phyloP scores from a whole-genome alignment of 176 grass and related monocot genomes.

The Luzula sylvatica region DNA sequence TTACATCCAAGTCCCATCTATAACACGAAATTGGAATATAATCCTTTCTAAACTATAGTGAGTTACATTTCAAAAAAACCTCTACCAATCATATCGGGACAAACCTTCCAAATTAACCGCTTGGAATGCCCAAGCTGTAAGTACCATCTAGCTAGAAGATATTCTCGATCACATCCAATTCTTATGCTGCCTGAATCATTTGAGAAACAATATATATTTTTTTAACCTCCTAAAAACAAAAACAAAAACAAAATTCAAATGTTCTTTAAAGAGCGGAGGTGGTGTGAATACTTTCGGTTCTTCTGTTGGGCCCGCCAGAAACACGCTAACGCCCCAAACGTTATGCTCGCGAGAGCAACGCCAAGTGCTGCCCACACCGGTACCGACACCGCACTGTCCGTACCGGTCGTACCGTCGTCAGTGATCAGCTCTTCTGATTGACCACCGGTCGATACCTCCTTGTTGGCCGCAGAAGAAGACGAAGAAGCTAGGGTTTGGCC shows the following conservation, averaged over 20 bases:
- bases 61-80: background rate
- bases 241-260: conserved; percentile 66
- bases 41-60: conserved; percentile 1
- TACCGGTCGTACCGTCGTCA: conserved; percentile 20
- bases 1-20: conserved; percentile 3
- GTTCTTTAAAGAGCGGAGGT: conserved; percentile 94
- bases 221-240: conserved; percentile 42
- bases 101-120: conserved; percentile 14
- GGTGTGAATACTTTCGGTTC: conserved; percentile 97
- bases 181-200: conserved; percentile 78
- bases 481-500: conserved; percentile 52
- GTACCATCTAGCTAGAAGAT: conserved; percentile 5
- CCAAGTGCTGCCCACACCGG: conserved; percentile 75
- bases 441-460: conserved; percentile 10
- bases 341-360: conserved; percentile 60
- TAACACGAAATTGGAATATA: background rate
- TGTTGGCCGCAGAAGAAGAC: conserved; percentile 31
- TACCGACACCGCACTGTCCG: conserved; percentile 45
- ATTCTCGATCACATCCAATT: conserved; percentile 73
- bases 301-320: conserved; percentile 94
- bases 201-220: conserved; percentile 25
- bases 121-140: conserved; percentile 19
- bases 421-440: conserved; percentile 29
- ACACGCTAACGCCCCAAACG: conserved; percentile 85
- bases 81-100: no score